phyloP scores from a whole-genome alignment of 2,329 filamentous ascomycete genomes.

The Calonectria honghensis region DNA sequence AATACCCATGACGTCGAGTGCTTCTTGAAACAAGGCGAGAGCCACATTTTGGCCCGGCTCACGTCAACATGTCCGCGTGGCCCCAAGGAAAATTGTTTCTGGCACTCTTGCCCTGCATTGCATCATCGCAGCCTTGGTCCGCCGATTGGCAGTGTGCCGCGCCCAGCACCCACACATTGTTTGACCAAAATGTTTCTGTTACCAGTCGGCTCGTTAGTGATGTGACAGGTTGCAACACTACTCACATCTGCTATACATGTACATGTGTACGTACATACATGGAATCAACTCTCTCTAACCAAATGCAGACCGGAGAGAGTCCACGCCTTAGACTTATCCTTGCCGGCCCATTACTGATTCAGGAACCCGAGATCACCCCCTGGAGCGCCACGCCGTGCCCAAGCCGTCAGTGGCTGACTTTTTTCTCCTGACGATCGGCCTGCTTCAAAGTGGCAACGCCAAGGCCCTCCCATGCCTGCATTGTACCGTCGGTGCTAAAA shows the following conservation, averaged over 20 bases:
- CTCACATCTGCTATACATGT: background rate
- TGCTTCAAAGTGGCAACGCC: constrained; percentile 42
- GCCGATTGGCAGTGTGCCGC: constrained; percentile 16
- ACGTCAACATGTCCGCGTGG: constrained; percentile 41
- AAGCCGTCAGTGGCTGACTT: constrained; percentile 47
- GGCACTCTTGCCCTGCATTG: constrained; percentile 27
- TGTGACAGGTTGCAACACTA: constrained; percentile 12
- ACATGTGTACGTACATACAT: background rate
- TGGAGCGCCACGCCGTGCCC: constrained; percentile 40
- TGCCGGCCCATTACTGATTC: constrained; percentile 23
- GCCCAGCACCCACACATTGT: constrained; percentile 21
- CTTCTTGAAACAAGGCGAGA: constrained; percentile 48
- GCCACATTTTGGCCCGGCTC: constrained; percentile 48
- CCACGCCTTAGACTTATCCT: background rate
- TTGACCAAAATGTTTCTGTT: constrained; percentile 32
- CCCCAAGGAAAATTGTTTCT: constrained; percentile 35
- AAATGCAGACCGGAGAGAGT: constrained; percentile 1
- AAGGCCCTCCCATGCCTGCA: constrained; percentile 16
- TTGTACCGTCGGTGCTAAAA: constrained; percentile 33
- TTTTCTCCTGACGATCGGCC: constrained; percentile 53
- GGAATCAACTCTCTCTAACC: constrained; percentile 6
- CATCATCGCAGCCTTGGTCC: constrained; percentile 25
- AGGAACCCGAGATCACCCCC: constrained; percentile 36
- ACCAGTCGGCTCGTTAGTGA: constrained; percentile 11
- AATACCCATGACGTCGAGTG: constrained; percentile 51